Conservation (phyloP, 768 basidiomycete genomes). For the Pleurotus platypus region DNA sequence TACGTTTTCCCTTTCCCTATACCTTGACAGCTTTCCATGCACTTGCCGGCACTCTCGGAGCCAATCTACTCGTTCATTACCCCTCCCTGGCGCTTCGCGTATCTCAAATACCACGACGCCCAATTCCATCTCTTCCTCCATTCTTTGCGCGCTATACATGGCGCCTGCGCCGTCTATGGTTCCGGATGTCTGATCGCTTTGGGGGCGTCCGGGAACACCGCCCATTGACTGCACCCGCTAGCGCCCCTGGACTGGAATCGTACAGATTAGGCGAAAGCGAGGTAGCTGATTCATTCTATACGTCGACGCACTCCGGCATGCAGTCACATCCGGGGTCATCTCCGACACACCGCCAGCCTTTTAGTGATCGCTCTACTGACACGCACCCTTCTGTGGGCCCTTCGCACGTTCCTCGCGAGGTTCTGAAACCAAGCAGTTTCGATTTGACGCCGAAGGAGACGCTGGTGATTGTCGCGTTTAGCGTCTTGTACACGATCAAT, state of each 20-base stretch:
- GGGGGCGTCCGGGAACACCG: slow-evolving; percentile 1
- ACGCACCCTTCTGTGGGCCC: neutral
- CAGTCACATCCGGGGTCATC: slow-evolving; percentile 41
- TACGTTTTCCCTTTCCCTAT: slow-evolving; percentile 94
- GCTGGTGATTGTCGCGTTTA: slow-evolving; percentile 73
- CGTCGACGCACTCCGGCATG: slow-evolving; percentile 1
- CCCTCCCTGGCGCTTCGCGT: slow-evolving; percentile 10
- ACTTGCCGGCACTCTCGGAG: slow-evolving; percentile 80
- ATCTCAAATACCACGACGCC: slow-evolving; percentile 11
- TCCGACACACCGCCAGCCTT: slow-evolving; percentile 49
- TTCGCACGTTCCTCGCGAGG: neutral
- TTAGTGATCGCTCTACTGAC: slow-evolving; percentile 12
- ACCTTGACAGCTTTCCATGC: slow-evolving; percentile 92
- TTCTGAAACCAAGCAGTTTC: neutral
- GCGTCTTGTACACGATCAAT: slow-evolving; percentile 88
- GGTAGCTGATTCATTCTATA: slow-evolving; percentile 1
- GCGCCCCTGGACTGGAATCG: neutral
- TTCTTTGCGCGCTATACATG: slow-evolving; percentile 5
- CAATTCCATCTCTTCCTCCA: slow-evolving; percentile 9
- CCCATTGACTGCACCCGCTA: neutral
- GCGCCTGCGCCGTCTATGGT: slow-evolving; percentile 3
- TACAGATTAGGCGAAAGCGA: neutral
- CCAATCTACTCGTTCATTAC: slow-evolving; percentile 54
- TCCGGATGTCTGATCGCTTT: neutral
- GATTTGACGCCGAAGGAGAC: slow-evolving; percentile 48